Evolutionary conservation across 352 stramenopile species (phyloP).

Genomic region (Saprolegnia diclina): DNA sequence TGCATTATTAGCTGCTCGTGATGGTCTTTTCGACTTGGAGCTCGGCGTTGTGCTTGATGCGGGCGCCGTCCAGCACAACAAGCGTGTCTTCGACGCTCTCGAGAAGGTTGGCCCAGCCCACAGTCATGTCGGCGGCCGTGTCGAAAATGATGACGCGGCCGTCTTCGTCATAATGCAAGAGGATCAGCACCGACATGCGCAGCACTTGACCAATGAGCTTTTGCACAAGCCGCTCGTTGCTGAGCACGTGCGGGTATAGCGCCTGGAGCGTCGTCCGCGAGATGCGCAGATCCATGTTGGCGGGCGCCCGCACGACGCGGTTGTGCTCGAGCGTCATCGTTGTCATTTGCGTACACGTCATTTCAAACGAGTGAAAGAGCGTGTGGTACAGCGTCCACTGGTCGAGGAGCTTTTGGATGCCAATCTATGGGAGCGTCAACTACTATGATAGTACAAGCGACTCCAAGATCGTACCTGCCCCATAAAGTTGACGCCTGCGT

Average conservation of each 20-base stretch:
- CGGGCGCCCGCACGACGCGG: conserved; percentile 19
- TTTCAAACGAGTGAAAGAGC: conserved; percentile 11
- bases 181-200: conserved; percentile 45
- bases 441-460: no score
- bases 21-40: background rate
- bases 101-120: conserved; percentile 37
- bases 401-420: conserved; percentile 1
- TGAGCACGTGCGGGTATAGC: conserved; percentile 59
- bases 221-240: conserved; percentile 60
- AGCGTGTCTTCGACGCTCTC: conserved; percentile 44
- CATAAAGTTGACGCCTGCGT: conserved; percentile 20
- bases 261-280: conserved; percentile 55
- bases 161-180: conserved; percentile 56
- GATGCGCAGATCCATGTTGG: conserved; percentile 48
- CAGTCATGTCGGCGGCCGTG: conserved; percentile 53
- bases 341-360: conserved; percentile 39
- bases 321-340: conserved; percentile 36
- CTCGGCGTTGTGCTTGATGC: conserved; percentile 44
- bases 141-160: conserved; percentile 54
- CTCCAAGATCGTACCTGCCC: conserved; percentile 34
- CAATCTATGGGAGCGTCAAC: background rate
- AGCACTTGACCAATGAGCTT: conserved; percentile 52
- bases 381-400: conserved; percentile 13
- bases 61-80: conserved; percentile 42
- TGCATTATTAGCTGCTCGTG: no score